phyloP scores from a whole-genome alignment of 257 asterid genomes.

The Salvia miltiorrhiza region DNA sequence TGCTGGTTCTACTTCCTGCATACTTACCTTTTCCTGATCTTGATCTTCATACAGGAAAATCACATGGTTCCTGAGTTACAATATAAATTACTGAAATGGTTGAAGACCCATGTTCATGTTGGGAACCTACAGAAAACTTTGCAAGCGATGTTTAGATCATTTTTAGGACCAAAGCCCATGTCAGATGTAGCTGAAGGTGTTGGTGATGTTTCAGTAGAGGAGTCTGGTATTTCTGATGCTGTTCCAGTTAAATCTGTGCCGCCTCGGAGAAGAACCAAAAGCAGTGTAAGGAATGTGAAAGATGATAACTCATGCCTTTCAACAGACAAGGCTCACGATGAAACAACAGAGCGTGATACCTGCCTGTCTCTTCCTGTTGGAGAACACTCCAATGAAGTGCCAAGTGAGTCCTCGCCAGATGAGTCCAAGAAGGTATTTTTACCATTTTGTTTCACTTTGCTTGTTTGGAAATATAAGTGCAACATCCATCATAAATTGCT shows the following conservation, averaged over 20 bases:
- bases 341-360: slow-evolving; percentile 26
- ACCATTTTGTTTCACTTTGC: not conserved
- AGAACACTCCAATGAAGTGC: slow-evolving; percentile 39
- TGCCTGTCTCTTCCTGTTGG: slow-evolving; percentile 30
- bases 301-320: slow-evolving; percentile 39
- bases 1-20: not conserved
- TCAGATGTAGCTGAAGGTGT: slow-evolving; percentile 45
- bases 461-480: not conserved
- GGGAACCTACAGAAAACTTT: slow-evolving; percentile 50
- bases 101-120: slow-evolving; percentile 57
- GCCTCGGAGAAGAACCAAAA: slow-evolving; percentile 75
- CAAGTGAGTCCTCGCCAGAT: slow-evolving; percentile 32
- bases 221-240: slow-evolving; percentile 45
- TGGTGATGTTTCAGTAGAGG: slow-evolving; percentile 40
- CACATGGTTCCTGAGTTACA: slow-evolving; percentile 50
- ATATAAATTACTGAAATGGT: slow-evolving; percentile 66
- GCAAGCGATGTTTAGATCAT: slow-evolving; percentile 47
- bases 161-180: slow-evolving; percentile 33
- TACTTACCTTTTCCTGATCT: not conserved
- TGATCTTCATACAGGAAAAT: slow-evolving; percentile 55
- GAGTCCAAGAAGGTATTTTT: slow-evolving; percentile 48
- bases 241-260: slow-evolving; percentile 78
- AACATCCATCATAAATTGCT: not conserved
- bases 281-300: slow-evolving; percentile 44
- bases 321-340: slow-evolving; percentile 32